Evolutionary conservation across 2,329 filamentous ascomycete species (phyloP).

Genomic region (Tolypocladium tropicale): DNA sequence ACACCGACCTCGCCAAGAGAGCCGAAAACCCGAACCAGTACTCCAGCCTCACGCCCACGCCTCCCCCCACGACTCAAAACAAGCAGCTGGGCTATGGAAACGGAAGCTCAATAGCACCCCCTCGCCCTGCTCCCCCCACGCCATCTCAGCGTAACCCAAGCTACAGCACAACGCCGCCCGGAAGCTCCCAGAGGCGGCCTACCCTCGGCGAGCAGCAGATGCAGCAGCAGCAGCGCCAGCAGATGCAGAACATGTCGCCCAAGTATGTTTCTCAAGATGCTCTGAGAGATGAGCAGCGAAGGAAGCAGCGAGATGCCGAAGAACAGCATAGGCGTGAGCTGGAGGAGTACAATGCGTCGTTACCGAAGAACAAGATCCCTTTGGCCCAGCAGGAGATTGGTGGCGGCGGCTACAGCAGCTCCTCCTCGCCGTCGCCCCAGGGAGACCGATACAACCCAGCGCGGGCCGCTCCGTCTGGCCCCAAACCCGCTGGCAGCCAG

Average conservation of each 20-base stretch:
- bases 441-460: constrained; percentile 76
- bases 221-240: constrained; percentile 46
- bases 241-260: constrained; percentile 45
- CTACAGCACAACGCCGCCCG: constrained; percentile 25
- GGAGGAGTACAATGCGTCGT: constrained; percentile 80
- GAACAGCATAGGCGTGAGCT: constrained; percentile 65
- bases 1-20: constrained; percentile 71
- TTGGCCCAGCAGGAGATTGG: constrained; percentile 86
- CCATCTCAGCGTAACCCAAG: constrained; percentile 31
- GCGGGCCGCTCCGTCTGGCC: constrained; percentile 73
- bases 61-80: constrained; percentile 46
- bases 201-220: constrained; percentile 26
- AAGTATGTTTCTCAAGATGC: constrained; percentile 43
- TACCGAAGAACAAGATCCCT: constrained; percentile 72
- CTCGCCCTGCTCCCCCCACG: constrained; percentile 48
- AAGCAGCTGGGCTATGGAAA: constrained; percentile 53
- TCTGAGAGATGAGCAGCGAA: constrained; percentile 46
- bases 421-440: constrained; percentile 24
- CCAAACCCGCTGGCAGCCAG: constrained; percentile 48
- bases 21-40: constrained; percentile 61
- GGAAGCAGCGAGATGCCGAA: constrained; percentile 48
- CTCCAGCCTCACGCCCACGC: constrained; percentile 57
- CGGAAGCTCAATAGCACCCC: constrained; percentile 53
- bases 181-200: constrained; percentile 34
- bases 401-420: constrained; percentile 52